phyloP scores from a whole-genome alignment of 75 land plant species.

The Sequoiadendron giganteum region DNA sequence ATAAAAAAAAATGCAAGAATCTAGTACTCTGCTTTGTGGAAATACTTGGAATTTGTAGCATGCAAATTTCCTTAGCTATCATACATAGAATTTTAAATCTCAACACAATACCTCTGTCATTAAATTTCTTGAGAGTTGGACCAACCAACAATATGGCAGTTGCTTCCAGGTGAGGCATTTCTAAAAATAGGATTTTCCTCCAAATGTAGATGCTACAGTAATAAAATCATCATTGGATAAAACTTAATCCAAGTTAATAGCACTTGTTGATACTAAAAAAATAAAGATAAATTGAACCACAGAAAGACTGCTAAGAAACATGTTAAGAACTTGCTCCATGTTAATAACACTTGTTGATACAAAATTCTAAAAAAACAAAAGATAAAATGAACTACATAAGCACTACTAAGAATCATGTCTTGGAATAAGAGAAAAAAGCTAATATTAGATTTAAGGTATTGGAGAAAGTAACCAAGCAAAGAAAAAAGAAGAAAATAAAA shows the following conservation, averaged over 20 bases:
- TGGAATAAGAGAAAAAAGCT: background rate
- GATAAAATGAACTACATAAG: background rate
- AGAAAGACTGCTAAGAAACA: background rate
- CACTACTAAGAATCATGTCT: background rate
- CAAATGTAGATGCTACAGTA: slow-evolving; percentile 77
- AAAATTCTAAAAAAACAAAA: background rate
- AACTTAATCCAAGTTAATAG: background rate
- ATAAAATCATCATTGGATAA: background rate
- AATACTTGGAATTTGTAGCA: background rate
- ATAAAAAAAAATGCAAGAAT: background rate
- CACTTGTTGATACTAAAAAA: background rate
- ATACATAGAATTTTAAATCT: background rate
- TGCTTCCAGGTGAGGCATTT: slow-evolving; percentile 89
- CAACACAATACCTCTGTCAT: slow-evolving; percentile 66
- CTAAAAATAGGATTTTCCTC: slow-evolving; percentile 96
- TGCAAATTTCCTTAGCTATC: background rate
- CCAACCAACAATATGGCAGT: slow-evolving; percentile 85
- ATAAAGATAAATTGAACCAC: background rate
- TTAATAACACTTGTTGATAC: background rate
- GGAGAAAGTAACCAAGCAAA: slow-evolving; percentile 2
- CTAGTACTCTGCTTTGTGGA: background rate
- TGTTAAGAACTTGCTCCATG: background rate
- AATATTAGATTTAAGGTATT: background rate
- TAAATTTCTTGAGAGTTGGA: slow-evolving; percentile 90
- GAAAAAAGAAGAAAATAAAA: background rate